Base-by-base conservation (phyloP, 2,329 filamentous ascomycete genomes). In the Paecilomyces sp. region DNA sequence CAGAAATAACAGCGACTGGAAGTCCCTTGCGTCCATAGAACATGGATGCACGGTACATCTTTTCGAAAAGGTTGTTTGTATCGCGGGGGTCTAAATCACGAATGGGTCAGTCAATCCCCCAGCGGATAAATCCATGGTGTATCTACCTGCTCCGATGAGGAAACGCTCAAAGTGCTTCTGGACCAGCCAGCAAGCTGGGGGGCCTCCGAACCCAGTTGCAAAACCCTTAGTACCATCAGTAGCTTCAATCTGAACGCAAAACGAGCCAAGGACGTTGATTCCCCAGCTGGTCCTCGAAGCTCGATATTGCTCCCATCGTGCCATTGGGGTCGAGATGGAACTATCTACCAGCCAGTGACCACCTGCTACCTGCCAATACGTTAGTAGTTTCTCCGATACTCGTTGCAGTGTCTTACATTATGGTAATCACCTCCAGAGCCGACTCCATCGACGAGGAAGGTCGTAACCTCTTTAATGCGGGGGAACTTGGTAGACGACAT, bases 1-100 rank as follows among this genome's bases (percentile, higher is more conserved):
- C 92, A 1, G 91, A 96, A 70, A 97, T 97, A 70, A 95, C 88
- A 57, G 92, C 92, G 11, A 93, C 85, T 1, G 92, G 89, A 1
- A 97, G 85, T 54, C 92, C 92, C 76, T 97, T 97, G 66, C 92
- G 88, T 62, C 92, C 92, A 71, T 97, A 97, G 81, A 96, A 97
- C 90, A 96, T 95, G 66, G 91, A 95, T 1, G 84, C 90, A 61
- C 92, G 87, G 80, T 96, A 97, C 92, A 97, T 96, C 75, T 95
- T 91, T 80, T 97, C 92, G 72, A 95, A 97, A 31, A 97, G 81
- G 63, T 92, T 84, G 76, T 96, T 96, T 57, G 91, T 95, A 71
- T 97, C 91, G 67, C 92, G 84, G 11, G 92, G 92, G 74, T 97
- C 92, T 85, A 63, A 5, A 60, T 70, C 51, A 66, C 63, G 53